Base-by-base conservation (phyloP, 2,329 filamentous ascomycete genomes). In the Scedosporium dehoogii region DNA sequence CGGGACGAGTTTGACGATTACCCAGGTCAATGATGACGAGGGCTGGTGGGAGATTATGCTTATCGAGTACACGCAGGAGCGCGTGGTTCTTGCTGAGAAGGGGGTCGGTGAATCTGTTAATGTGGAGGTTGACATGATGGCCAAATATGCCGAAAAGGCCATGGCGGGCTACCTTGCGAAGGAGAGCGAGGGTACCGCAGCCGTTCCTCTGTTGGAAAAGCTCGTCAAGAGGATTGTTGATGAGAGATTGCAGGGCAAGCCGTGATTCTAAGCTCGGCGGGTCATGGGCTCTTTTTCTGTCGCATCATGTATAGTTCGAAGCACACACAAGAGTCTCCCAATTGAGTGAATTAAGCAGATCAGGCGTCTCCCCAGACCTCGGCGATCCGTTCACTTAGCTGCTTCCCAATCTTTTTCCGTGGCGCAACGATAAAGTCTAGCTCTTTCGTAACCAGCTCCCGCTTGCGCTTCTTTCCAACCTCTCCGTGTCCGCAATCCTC, bases 41-140 rank as follows among this genome's bases (percentile, higher is more conserved):
- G 87, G 88, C 51, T 96, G 91, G 73, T 97, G 88, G 84, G 94
- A 97, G 82, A 89, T 99, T 59, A 99, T 99, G 94, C 80, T 99
- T 65, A 97, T 99, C 73, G 85, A 90, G 7, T 99, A 99, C 75
- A 97, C 94, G 10, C 94, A 97, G 78, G 91, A 93, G 75, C 90
- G 90, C 74, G 87, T 99, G 16, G 88, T 96, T 16, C 86, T 91
- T 66, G 90, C 90, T 2, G 79, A 78, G 60, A 97, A 97, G 83
- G 80, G 83, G 74, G 76, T 82, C 33, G 92, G 92, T 2, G 91
- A 96, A 5, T 83, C 86, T 59, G 90, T 96, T 65, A 97, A 97
- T 71, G 84, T 97, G 42, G 92, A 97, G 79, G 93, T 96, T 61
- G 92, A 97, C 72, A 91, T 96, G 79, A 82, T 87, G 77, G 85